Base-by-base conservation (phyloP, 257 asterid species). In the Craterostigma plantagineum region DNA sequence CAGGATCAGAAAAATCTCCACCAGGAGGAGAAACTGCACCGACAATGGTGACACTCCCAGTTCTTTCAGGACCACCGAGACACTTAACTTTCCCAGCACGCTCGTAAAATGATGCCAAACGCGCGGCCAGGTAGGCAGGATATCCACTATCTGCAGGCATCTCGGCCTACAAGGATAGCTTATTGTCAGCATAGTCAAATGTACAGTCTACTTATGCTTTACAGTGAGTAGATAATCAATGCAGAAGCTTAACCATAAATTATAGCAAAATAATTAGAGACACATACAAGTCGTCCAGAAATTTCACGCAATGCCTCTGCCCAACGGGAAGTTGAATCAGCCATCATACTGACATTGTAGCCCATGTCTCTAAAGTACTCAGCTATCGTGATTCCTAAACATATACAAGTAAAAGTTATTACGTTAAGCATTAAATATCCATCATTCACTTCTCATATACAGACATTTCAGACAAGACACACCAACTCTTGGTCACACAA, bases 21-120 rank as follows among this genome's bases (percentile, higher is more conserved):
- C 98, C 98, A 0, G 98, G 98, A 50, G 98, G 98, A 61, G 98
- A 90, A 61, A 90, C 98, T 18, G 98, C 98, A 55, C 98, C 98
- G 47, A 90, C 98, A 56, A 90, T 90, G 14, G 98, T 90, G 49
- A 90, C 98, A 67, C 98, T 90, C 41, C 98, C 98, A 46, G 72
- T 79, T 67, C 98, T 77, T 63, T 90, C 98, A 30, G 98, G 98
- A 45, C 93, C 86, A 64, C 98, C 98, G 42, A 90, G 95, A 54
- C 98, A 90, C 65, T 79, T 75, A 48, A 90, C 98, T 70, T 90
- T 90, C 42, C 98, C 98, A 63, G 98, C 98, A 65, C 98, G 98
- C 72, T 87, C 97, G 42, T 87, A 87, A 65, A 87, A 87, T 59
- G 97, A 87, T 44, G 97, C 97, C 70, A 87, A 64, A 70, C 97